Base-by-base conservation (phyloP, 1,139 yeast genomes). In the Scheffersomyces segobiensis region DNA sequence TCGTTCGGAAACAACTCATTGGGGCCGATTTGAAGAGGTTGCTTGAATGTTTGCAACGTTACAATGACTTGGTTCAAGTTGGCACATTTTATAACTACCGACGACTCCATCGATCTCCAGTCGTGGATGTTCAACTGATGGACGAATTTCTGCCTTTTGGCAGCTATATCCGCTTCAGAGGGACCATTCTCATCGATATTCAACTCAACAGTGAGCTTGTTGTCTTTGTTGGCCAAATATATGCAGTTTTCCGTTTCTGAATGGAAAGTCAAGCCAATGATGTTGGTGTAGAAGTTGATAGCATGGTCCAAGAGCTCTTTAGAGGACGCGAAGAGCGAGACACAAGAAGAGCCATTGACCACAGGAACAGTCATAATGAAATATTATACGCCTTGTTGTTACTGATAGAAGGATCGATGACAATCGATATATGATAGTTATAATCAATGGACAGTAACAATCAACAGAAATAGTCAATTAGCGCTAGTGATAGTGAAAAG, bases 1-100 rank as follows among this genome's bases (percentile, higher is more conserved):
- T 89, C 93, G 68, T 83, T 81, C 4, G 95, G 93, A 59, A 80
- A 83, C 62, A 87, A 74, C 56, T 85, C 88, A 61, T 86, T 86
- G n/a, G 95, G 95, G 57, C 74, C 71, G 46, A 79, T 69, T 62
- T 80, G 84, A 18, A 75, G 60, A 1, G 75, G 71, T 55, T 66
- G 64, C 1, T 71, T 65, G 49, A 66, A 66, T 4, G 61, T 61
- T 47, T 72, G 67, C 54, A 84, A 74, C 4, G 66, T 65, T 50
- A 62, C 64, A 56, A 83, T 75, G 57, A 84, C 65, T 12, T 67
- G 67, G 58, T 74, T 73, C 55, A 85, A 66, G 53, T 75, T 67
- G 20, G 69, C 60, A 24, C 78, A 75, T 47, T 75, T 72, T 60
- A 85, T 72, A 5, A 80, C 74, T 53, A 80, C 71, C 22, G 78